Conservation (phyloP, 2,329 filamentous ascomycete species). For the Ophiostoma sp. region DNA sequence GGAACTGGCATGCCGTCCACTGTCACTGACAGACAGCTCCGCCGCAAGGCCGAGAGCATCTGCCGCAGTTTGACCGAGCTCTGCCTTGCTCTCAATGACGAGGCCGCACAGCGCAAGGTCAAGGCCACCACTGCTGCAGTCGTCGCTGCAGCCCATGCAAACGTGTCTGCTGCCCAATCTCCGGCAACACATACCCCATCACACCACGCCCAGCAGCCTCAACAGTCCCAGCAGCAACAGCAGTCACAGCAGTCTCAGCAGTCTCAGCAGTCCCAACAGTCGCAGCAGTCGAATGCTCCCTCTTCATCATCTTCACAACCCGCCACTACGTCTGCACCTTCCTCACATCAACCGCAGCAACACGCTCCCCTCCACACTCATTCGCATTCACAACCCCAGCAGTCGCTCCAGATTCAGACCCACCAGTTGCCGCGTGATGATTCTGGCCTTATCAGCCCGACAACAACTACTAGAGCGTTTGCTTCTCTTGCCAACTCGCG, state of each 20-base stretch:
- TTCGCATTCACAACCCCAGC: constrained; percentile 7
- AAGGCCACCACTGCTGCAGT: constrained; percentile 21
- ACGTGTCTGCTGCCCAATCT: constrained; percentile 6
- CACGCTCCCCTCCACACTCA: not conserved
- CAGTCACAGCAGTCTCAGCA: constrained; percentile 15
- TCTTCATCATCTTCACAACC: not conserved
- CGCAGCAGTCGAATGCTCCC: not conserved
- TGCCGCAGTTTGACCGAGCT: constrained; percentile 90
- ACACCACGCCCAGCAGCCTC: not conserved
- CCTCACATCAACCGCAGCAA: not conserved
- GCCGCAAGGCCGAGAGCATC: constrained; percentile 85
- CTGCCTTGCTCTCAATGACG: constrained; percentile 74
- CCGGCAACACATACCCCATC: not conserved
- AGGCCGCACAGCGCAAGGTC: constrained; percentile 38
- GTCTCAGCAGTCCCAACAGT: constrained; percentile 2
- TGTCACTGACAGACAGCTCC: constrained; percentile 73
- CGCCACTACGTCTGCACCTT: not conserved
- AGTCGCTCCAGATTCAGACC: constrained; percentile 14
- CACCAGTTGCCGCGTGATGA: constrained; percentile 27
- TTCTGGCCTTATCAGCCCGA: constrained; percentile 23
- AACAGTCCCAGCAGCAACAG: constrained; percentile 2
- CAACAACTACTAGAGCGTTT: constrained; percentile 20
- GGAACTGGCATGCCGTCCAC: constrained; percentile 43
- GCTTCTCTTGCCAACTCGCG: constrained; percentile 22
- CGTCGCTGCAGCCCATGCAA: constrained; percentile 11